Base-by-base conservation (phyloP, 345 rosid genomes). In the Bretschneidera sinensis region DNA sequence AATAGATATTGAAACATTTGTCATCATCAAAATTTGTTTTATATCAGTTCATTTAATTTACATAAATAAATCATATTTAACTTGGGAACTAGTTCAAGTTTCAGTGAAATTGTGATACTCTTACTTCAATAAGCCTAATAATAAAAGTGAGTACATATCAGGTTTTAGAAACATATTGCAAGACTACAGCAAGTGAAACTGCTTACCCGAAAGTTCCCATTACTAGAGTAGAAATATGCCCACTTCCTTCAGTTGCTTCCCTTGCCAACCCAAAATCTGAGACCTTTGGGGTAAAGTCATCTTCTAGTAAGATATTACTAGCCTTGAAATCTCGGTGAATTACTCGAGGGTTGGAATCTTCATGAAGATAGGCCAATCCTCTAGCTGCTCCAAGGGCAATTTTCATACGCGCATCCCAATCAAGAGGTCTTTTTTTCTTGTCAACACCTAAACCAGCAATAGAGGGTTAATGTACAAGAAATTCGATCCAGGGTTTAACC, bases 201-300 rank as follows among this genome's bases (percentile, higher is more conserved):
- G 60, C 25, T 52, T 90, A 95, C 99, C 99, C 99, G 43, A 95
- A 95, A 68, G 99, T 95, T 25, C 99, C 99, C 99, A 91, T 95
- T 70, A 95, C 99, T 21, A 95, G 82, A 43, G 99, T 95, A 48
- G 98, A 91, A 51, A 95, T 84, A 73, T 91, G 99, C 58, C 82
- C 84, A 74, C 95, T 91, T 77, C 99, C 99, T 84, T 87, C 99
- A 6, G 99, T 88, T 47, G 99, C 99, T 91, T 91, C 99, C 79
- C 87, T 91, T 17, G 99, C 99, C 75, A 95, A 72, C 71, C 99
- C 99, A 71, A 95, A 95, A 83, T 95, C 99, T 51, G 97, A 88
- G 71, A 94, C 97, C 81, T 88, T 94, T 14, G 99, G 92, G 56
- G 96, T 94, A 77, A 88, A 94, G 75, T 94, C 96, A 50, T 74